Base-by-base conservation (phyloP, 2,329 filamentous ascomycete genomes). In the Apiospora aurea region DNA sequence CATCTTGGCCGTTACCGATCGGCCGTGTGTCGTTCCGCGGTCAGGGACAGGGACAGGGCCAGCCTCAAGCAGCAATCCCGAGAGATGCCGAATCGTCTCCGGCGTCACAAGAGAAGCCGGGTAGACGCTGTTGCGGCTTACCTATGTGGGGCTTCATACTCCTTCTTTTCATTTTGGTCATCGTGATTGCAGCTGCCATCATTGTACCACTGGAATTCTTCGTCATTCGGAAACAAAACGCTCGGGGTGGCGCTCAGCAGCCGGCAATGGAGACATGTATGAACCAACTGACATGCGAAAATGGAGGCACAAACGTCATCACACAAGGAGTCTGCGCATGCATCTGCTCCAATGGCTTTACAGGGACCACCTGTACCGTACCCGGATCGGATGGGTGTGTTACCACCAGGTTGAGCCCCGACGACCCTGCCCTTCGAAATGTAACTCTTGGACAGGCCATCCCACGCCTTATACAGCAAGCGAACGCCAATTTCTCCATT, bases 321-420 rank as follows among this genome's bases (percentile, higher is more conserved):
- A 89, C 88, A 21, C 85, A 89, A 71, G 88, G 89, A 4, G 84
- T 88, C 26, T 98, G 96, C 82, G 92, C 92, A 16, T 99, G 96
- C 80, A 90, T 98, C 61, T 99, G 96, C 82, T 90, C 92, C 29
- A 95, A 96, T 77, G 94, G 95, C 1, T 98, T 96, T 80, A 95
- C 93, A 0, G 87, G 88, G 18, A 82, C 83, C 29, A 84, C 87
- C 72, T 90, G 89, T 78, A 85, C 84, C 6, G 80, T 81, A 34
- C 79, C 82, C 1, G 85, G 84, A 68, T 80, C 84, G 0, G 81
- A 84, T 51, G 88, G 87, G 21, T 91, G 89, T 77, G 87, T 87
- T 1, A 88, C 86, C 1, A 86, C 87, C 38, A 77, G 78, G 57
- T 76, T 81, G 13, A 82, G 84, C 41, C 88, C 83, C 21, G 75